A percentile compares a stretch with the other conserved stretches of the same genome.
phyloP scores from a whole-genome alignment of 805 yeast genomes.

The Metschnikowia koreensis region DNA sequence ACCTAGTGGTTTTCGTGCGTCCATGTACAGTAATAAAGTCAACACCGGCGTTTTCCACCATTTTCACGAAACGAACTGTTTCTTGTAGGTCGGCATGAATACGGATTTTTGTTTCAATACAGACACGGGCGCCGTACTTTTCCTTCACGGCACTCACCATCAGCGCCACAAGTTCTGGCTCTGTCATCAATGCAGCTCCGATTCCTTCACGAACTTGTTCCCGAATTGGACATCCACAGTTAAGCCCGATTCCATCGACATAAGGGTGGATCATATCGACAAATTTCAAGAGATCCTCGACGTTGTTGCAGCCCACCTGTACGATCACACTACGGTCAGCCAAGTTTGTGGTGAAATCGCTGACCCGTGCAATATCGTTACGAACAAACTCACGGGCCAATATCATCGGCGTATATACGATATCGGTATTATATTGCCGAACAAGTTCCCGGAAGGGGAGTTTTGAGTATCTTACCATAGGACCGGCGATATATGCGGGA shows the following conservation, averaged over 20 bases:
- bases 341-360: slow-evolving; percentile 81
- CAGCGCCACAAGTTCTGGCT: slow-evolving; percentile 72
- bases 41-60: slow-evolving; percentile 83
- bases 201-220: slow-evolving; percentile 95
- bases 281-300: slow-evolving; percentile 74
- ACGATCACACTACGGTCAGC: slow-evolving; percentile 72
- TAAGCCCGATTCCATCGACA: slow-evolving; percentile 90
- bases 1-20: slow-evolving; percentile 78
- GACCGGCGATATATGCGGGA: slow-evolving; percentile 59
- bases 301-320: slow-evolving; percentile 88
- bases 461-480: slow-evolving; percentile 96
- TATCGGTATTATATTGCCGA: slow-evolving; percentile 69
- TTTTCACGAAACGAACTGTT: slow-evolving; percentile 68
- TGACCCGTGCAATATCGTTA: slow-evolving; percentile 70
- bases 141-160: slow-evolving; percentile 84
- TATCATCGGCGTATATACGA: slow-evolving; percentile 95
- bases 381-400: slow-evolving; percentile 92
- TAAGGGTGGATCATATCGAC: slow-evolving; percentile 87
- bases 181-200: slow-evolving; percentile 91
- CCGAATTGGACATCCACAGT: slow-evolving; percentile 96
- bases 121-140: slow-evolving; percentile 66
- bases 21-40: slow-evolving; percentile 96
- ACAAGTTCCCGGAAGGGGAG: slow-evolving; percentile 82
- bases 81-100: slow-evolving; percentile 74
- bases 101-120: slow-evolving; percentile 88